Evolutionary conservation across 331 rosid genomes (phyloP), one percentile per base, ranked within the genome.

Genomic region (Ulmus americana): DNA sequence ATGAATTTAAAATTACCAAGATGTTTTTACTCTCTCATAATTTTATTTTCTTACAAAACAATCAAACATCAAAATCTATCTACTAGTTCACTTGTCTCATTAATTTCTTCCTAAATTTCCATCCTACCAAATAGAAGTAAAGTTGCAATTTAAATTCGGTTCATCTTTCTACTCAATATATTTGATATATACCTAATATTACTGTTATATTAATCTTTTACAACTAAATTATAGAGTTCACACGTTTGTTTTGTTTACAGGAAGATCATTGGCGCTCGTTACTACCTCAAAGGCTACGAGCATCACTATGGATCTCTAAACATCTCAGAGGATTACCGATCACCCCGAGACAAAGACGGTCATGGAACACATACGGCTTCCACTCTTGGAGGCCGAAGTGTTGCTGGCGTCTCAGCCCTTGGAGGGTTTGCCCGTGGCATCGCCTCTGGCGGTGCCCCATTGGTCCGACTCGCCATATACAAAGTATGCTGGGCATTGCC

Each of bases 321-420:
- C 55, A 77, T 72, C 62, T 40, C 77, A 0, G 80, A 77, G 15
- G 98, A 92, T 64, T 85, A 74, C 71, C 79, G 74, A 45, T 92
- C 98, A 45, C 80, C 91, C 0, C 88, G 98, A 3, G 98, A 92
- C 76, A 80, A 68, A 70, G 98, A 92, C 15, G 98, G 98, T 4
- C 98, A 92, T 1, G 98, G 98, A 44, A 80, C 88, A 20, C 98
- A 92, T 77, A 92, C 98, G 0, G 70, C 95, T 12, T 92, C 98
- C 14, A 92, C 77, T 1, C 90, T 83, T 0, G 98, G 81, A 28
- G 97, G 98, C 4, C 85, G 89, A 8, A 55, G 41, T 0, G 87
- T 92, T 2, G 11, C 46, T 0, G 62, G 74, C 0, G 89, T 38
- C 8, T 79, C 95, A 0, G 90, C 95, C 55, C 5, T 87, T 0